Evolutionary conservation across 2,329 filamentous ascomycete species (phyloP), one percentile per base, ranked within the genome.

Genomic region (Ceratocystis papillata): DNA sequence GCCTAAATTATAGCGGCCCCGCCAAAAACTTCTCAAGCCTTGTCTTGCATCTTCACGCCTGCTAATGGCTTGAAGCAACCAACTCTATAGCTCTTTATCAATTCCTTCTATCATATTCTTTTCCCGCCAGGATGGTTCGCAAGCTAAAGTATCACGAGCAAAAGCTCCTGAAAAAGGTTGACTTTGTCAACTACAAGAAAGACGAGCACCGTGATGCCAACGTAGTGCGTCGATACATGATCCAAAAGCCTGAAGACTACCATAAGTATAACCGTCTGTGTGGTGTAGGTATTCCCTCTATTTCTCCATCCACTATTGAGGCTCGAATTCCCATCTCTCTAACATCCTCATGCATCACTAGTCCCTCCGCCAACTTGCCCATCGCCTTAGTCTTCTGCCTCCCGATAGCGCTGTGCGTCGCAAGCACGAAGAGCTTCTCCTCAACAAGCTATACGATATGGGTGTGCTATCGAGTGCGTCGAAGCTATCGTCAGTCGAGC

Each of bases 81-180:
- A 53, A 45, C 20, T 41, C n/a, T 28, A 15, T 59, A 17, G 44
- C 15, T n/a, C 25, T 33, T 64, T 3, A n/a, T 48, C 57, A 8
- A 15, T 60, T 57, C 25, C 8, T 50, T 33, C 5, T 44, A n/a
- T 22, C n/a, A 15, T 1, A 33, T 30, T 53, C 5, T 53, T 53
- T 55, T 30, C 44, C 20, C 7, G 67, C 59, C 74, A 82, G 71
- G 28, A 97, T 97, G 94, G 90, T 96, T 71, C 88, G 94, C 72
- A 91, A 96, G 80, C 85, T 99, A 74, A 97, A 96, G 79, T 85
- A 96, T 78, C 93, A 96, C 78, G 94, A 99, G 85, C 86, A 94
- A 75, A 95, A 94, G 82, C 88, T 97, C 74, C 84, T 97, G 72
- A 93, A 93, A 74, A 84, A 83, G 76, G 91, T 94, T 77, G 92